Conservation (phyloP, 805 yeast species). For the Myxozyma melibiosi region DNA sequence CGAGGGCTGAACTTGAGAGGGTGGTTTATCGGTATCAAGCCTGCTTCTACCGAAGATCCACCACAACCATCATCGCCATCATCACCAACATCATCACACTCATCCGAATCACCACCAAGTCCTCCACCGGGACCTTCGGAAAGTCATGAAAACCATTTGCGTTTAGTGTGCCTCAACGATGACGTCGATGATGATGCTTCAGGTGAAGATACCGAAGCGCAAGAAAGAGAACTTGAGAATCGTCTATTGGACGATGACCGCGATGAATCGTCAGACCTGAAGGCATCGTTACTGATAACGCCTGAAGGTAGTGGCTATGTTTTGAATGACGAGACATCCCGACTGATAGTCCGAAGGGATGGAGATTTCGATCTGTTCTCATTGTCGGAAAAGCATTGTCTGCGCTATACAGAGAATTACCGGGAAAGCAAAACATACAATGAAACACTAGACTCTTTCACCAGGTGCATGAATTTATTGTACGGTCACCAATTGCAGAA, state of each 20-base stretch:
- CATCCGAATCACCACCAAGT: no score
- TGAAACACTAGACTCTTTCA: neutral
- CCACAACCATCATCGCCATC: no score
- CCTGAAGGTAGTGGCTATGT: neutral
- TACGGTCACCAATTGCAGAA: slow-evolving; percentile 11
- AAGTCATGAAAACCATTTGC: no score
- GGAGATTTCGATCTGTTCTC: slow-evolving; percentile 17
- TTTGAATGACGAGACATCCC: slow-evolving; percentile 7
- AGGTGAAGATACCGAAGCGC: no score
- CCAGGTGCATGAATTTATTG: slow-evolving; percentile 10
- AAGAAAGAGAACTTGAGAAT: no score
- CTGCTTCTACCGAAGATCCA: neutral
- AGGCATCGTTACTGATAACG: no score
- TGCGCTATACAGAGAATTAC: neutral
- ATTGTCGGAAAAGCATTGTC: slow-evolving; percentile 3
- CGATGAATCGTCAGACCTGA: no score
- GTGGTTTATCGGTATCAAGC: slow-evolving; percentile 21
- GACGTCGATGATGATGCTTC: no score
- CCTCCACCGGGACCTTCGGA: no score
- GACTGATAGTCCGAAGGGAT: slow-evolving; percentile 9
- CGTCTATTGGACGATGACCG: no score
- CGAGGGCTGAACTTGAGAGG: slow-evolving; percentile 5
- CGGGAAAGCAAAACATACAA: neutral
- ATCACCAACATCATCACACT: no score
- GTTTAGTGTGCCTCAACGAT: no score